Conservation (phyloP, 2,329 filamentous ascomycete genomes). For the Fusarium concolor region DNA sequence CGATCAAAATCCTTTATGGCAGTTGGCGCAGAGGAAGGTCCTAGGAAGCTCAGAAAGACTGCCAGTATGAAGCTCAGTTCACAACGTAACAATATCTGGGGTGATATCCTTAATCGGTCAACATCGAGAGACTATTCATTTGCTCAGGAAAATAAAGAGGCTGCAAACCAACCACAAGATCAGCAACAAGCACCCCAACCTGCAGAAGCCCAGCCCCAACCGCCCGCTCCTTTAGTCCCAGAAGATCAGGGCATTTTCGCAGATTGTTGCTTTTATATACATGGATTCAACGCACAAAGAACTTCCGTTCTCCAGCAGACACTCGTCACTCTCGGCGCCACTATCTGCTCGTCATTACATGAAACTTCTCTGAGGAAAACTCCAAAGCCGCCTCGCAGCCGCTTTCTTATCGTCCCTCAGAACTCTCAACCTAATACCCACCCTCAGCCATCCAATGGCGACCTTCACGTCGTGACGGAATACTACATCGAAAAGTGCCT, state of each 20-base stretch:
- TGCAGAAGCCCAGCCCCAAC: constrained; percentile 11
- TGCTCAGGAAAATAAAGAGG: constrained; percentile 38
- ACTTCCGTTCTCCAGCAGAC: constrained; percentile 61
- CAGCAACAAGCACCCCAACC: constrained; percentile 18
- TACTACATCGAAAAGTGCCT: constrained; percentile 95
- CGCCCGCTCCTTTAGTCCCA: constrained; percentile 15
- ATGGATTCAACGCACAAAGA: constrained; percentile 68
- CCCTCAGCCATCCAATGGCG: constrained; percentile 52
- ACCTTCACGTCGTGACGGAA: constrained; percentile 76
- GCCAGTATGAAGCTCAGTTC: constrained; percentile 85
- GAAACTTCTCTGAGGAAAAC: constrained; percentile 52
- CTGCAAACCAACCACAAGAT: constrained; percentile 11
- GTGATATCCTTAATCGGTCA: constrained; percentile 77
- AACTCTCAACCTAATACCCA: constrained; percentile 59
- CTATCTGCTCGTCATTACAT: constrained; percentile 56
- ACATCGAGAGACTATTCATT: constrained; percentile 52
- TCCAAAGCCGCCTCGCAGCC: constrained; percentile 49
- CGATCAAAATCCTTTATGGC: constrained; percentile 64
- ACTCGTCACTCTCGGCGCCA: constrained; percentile 61
- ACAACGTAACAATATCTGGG: constrained; percentile 89
- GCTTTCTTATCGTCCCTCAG: constrained; percentile 68
- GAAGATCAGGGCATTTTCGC: constrained; percentile 61
- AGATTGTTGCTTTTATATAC: constrained; percentile 67
- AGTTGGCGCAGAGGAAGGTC: constrained; percentile 65
- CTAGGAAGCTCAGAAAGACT: constrained; percentile 86